Evolutionary conservation across 305 asterid genomes (phyloP).

Genomic region (Lippia alba): DNA sequence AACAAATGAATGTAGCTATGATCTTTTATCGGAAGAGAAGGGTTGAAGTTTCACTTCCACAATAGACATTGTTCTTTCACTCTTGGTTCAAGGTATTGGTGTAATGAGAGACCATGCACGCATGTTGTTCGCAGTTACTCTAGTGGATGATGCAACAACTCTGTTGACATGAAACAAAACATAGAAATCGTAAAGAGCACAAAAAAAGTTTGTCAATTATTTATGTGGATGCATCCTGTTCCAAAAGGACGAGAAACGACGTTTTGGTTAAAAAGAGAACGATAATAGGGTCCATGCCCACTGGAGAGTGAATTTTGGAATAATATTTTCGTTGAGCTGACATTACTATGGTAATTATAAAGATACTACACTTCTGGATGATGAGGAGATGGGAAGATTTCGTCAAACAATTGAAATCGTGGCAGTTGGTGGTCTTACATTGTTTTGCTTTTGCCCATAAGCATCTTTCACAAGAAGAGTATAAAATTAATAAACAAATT

Average conservation of each 20-base stretch:
- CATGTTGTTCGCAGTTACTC: constrained; percentile 16
- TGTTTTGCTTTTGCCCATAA: constrained; percentile 47
- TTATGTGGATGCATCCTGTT: constrained; percentile 33
- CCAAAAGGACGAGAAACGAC: constrained; percentile 35
- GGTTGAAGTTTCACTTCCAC: neutral
- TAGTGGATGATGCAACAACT: constrained; percentile 33
- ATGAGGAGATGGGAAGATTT: neutral
- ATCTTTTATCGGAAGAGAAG: constrained; percentile 10
- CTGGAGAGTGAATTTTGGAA: constrained; percentile 42
- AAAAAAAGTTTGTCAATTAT: constrained; percentile 31
- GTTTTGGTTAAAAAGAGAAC: constrained; percentile 23
- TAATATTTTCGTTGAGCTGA: constrained; percentile 32
- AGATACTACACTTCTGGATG: neutral
- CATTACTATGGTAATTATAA: constrained; percentile 35
- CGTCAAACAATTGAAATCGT: constrained; percentile 14
- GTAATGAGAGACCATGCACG: neutral
- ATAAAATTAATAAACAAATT: neutral
- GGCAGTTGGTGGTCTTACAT: constrained; percentile 40
- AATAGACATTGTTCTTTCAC: neutral
- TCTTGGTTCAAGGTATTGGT: neutral
- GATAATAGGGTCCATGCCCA: constrained; percentile 33
- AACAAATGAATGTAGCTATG: constrained; percentile 36
- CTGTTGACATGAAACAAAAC: constrained; percentile 30
- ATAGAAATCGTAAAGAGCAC: constrained; percentile 33
- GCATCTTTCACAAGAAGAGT: constrained; percentile 11